Evolutionary conservation across 352 stramenopile genomes (phyloP).

Genomic region (Albugo laibachii): DNA sequence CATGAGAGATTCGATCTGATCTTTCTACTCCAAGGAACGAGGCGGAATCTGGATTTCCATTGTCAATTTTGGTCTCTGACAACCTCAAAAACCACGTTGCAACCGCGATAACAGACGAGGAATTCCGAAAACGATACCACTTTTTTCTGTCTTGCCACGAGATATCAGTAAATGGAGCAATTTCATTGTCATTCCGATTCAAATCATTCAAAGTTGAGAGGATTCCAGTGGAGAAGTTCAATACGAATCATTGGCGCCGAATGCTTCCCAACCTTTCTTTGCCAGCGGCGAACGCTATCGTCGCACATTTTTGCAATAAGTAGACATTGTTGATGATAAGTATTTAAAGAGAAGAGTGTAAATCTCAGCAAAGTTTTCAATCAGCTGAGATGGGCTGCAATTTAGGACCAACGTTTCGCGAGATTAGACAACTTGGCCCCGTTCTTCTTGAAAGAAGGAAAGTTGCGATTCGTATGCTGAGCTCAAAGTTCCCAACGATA

Average conservation of each 20-base stretch:
- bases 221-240: slow-evolving; percentile 62
- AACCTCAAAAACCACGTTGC: background rate
- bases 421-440: too few relatives aligned
- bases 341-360: too few relatives aligned
- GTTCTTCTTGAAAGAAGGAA: background rate
- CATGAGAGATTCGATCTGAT: background rate
- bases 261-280: slow-evolving; percentile 70
- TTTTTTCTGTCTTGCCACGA: slow-evolving; percentile 33
- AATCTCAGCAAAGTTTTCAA: too few relatives aligned
- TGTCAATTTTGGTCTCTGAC: background rate
- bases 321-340: too few relatives aligned
- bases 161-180: slow-evolving; percentile 29
- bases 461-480: background rate
- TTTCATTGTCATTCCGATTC: slow-evolving; percentile 69
- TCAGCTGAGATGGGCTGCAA: too few relatives aligned
- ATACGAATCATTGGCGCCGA: slow-evolving; percentile 67
- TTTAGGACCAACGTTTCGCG: too few relatives aligned
- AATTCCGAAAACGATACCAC: slow-evolving; percentile 27
- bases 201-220: slow-evolving; percentile 32
- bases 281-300: slow-evolving; percentile 7
- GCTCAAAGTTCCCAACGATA: slow-evolving; percentile 60
- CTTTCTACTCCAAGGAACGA: slow-evolving; percentile 1
- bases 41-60: background rate
- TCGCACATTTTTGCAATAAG: too few relatives aligned
- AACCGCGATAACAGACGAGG: slow-evolving; percentile 12